phyloP scores from a whole-genome alignment of 2,329 filamentous ascomycete species.

The Botrytis deweyae region DNA sequence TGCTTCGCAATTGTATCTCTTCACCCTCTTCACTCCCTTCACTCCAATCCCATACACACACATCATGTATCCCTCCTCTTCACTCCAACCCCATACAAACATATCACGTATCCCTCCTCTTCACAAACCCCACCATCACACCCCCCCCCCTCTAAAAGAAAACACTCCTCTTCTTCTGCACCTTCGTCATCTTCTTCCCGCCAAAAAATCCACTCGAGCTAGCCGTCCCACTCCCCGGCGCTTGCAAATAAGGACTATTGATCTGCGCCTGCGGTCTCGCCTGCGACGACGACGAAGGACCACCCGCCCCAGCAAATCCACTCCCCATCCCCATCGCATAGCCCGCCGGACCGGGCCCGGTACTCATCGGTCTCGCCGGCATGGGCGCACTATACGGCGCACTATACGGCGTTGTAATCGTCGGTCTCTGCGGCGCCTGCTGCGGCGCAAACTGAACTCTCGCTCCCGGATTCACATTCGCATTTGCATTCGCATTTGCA shows the following conservation, averaged over 20 bases:
- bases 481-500: not conserved
- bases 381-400: slow-evolving; percentile 17
- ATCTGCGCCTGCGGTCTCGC: slow-evolving; percentile 23
- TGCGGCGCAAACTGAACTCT: slow-evolving; percentile 18
- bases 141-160: slow-evolving; percentile 29
- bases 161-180: slow-evolving; percentile 39
- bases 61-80: not conserved
- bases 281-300: slow-evolving; percentile 29
- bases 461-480: not conserved
- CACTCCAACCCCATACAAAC: not conserved
- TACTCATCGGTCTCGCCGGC: slow-evolving; percentile 28
- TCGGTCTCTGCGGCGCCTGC: slow-evolving; percentile 26
- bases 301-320: not conserved
- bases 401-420: slow-evolving; percentile 17
- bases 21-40: not conserved
- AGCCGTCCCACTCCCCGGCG: slow-evolving; percentile 37
- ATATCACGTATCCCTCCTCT: not conserved
- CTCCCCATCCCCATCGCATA: not conserved
- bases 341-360: not conserved
- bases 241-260: slow-evolving; percentile 32
- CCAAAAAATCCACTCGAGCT: slow-evolving; percentile 48
- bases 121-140: not conserved
- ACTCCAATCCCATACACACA: not conserved
- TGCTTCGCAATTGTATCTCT: not conserved
- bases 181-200: slow-evolving; percentile 38